A percentile compares a stretch with the other conserved stretches of the same genome.
Conservation (phyloP, 1,284 basidiomycete genomes). For the Cryptococcus sp. region DNA sequence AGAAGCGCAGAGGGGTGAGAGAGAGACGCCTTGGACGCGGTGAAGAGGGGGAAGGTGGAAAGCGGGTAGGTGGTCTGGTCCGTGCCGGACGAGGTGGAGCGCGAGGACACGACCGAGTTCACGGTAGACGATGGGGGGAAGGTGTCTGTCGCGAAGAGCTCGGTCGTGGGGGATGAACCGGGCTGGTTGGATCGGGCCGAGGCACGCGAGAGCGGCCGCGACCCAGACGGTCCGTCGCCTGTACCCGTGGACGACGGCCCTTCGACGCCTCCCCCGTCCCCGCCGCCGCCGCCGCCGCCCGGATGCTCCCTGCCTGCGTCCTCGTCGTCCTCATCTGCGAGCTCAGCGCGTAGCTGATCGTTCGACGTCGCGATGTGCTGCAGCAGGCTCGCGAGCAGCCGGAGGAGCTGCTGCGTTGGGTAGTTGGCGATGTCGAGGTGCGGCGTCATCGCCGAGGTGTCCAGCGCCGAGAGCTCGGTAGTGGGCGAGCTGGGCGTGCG, state of each 20-base stretch:
- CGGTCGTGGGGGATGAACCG: slow-evolving; percentile 38
- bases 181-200: slow-evolving; percentile 10
- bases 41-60: slow-evolving; percentile 56
- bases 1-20: slow-evolving; percentile 76
- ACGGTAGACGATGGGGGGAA: slow-evolving; percentile 6
- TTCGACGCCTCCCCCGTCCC: neutral
- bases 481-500: slow-evolving; percentile 21
- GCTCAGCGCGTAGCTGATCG: slow-evolving; percentile 56
- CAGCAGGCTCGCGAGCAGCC: slow-evolving; percentile 81
- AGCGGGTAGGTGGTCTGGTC: slow-evolving; percentile 1
- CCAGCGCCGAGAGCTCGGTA: slow-evolving; percentile 12
- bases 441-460: slow-evolving; percentile 17
- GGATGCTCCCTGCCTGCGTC: slow-evolving; percentile 10
- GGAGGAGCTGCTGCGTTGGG: slow-evolving; percentile 65
- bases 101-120: neutral
- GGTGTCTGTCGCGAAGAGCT: slow-evolving; percentile 28
- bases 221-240: no score
- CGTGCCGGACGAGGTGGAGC: slow-evolving; percentile 3
- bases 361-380: slow-evolving; percentile 90
- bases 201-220: slow-evolving; percentile 13
- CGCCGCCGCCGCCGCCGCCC: slow-evolving; percentile 1
- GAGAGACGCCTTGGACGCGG: slow-evolving; percentile 74
- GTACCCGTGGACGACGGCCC: slow-evolving; percentile 1
- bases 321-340: slow-evolving; percentile 15
- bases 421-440: slow-evolving; percentile 58